phyloP scores from a whole-genome alignment of 2,329 filamentous ascomycete genomes.

The Sclerotinia sclerotiorum region DNA sequence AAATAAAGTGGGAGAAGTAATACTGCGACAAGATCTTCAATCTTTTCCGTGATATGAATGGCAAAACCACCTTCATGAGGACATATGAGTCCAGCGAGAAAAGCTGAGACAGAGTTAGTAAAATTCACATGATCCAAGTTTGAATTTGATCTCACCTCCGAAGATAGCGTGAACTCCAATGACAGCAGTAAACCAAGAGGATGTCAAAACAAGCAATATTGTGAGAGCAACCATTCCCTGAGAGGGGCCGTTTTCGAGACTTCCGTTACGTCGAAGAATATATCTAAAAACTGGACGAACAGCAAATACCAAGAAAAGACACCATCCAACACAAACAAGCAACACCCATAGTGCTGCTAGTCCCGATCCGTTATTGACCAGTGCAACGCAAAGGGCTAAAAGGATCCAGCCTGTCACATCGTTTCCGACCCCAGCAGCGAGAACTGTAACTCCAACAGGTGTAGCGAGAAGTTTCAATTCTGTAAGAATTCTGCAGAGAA shows the following conservation, averaged over 20 bases:
- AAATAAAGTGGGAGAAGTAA: constrained; percentile 91
- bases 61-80: constrained; percentile 88
- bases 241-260: constrained; percentile 82
- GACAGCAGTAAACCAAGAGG: constrained; percentile 83
- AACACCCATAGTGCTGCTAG: constrained; percentile 83
- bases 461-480: constrained; percentile 84
- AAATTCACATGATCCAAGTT: background rate
- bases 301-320: constrained; percentile 69
- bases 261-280: constrained; percentile 70
- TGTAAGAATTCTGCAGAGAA: constrained; percentile 89
- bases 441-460: constrained; percentile 80
- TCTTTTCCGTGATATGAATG: constrained; percentile 88
- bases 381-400: constrained; percentile 85
- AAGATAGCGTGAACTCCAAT: constrained; percentile 96
- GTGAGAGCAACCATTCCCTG: constrained; percentile 83
- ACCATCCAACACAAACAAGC: constrained; percentile 71
- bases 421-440: constrained; percentile 90
- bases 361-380: constrained; percentile 84
- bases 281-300: constrained; percentile 75
- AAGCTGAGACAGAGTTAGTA: constrained; percentile 50
- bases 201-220: constrained; percentile 72
- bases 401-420: constrained; percentile 91
- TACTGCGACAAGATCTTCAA: constrained; percentile 84
- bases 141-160: constrained; percentile 47
- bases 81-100: constrained; percentile 84